These are phyloP conservation scores for Pyrenophora teres DNA, from an alignment of 2,329 filamentous ascomycete species.

Conservation along the genomic window DNA sequence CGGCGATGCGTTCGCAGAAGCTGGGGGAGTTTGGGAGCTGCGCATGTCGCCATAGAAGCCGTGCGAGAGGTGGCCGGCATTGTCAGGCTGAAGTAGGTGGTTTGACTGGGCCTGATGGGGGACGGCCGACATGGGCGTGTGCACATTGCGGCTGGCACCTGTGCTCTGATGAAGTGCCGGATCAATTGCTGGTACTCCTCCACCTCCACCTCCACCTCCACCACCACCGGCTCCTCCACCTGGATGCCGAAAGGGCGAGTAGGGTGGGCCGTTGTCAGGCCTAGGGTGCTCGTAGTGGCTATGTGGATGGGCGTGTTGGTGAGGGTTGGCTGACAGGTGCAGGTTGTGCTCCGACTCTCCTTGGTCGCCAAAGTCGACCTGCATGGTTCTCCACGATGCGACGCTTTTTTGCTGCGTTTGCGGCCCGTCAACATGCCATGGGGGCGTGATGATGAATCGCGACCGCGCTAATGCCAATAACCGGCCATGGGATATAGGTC, in stretches of 20 bases:
- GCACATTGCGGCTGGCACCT: slow-evolving; percentile 41
- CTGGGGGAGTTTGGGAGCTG: slow-evolving; percentile 44
- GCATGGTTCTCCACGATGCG: slow-evolving; percentile 39
- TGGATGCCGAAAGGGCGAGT: slow-evolving; percentile 44
- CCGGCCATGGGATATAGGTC: slow-evolving; percentile 21
- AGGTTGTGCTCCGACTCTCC: slow-evolving; percentile 41
- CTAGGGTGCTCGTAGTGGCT: slow-evolving; percentile 41
- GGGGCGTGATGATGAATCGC: slow-evolving; percentile 26
- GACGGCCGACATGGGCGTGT: slow-evolving; percentile 42
- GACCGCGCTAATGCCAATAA: slow-evolving; percentile 27
- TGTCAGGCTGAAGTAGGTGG: slow-evolving; percentile 44
- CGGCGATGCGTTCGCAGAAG: slow-evolving; percentile 46
- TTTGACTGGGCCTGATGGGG: slow-evolving; percentile 32
- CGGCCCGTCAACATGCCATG: slow-evolving; percentile 41
- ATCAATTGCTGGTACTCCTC: slow-evolving; percentile 43
- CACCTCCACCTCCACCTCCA: slow-evolving; percentile 9
- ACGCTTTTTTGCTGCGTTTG: slow-evolving; percentile 26
- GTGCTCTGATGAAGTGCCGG: slow-evolving; percentile 44
- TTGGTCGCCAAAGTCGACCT: slow-evolving; percentile 45
- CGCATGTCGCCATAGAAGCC: slow-evolving; percentile 48
- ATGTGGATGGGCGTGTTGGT: slow-evolving; percentile 35
- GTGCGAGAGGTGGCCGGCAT: slow-evolving; percentile 42
- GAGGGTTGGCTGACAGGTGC: slow-evolving; percentile 36
- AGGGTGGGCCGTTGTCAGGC: slow-evolving; percentile 34
- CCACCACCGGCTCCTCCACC: slow-evolving; percentile 4